A percentile compares a stretch with the other conserved stretches of the same genome.
phyloP scores from a whole-genome alignment of 345 rosid genomes.

The Aegle marmelos region DNA sequence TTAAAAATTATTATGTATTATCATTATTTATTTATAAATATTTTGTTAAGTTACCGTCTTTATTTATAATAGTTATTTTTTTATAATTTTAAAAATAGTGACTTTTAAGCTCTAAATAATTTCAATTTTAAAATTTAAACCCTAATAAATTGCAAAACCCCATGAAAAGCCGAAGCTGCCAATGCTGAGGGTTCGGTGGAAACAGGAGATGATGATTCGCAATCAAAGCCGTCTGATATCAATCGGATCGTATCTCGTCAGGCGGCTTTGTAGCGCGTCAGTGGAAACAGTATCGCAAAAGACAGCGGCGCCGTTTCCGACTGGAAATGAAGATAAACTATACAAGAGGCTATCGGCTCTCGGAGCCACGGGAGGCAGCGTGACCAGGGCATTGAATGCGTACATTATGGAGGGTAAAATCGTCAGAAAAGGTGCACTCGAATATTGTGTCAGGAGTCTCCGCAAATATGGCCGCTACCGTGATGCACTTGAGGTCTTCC shows the following conservation, averaged over 20 bases:
- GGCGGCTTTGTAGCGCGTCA: constrained; percentile 30
- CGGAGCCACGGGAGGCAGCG: constrained; percentile 44
- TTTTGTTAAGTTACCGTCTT: too few species aligned
- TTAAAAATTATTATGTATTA: too few species aligned
- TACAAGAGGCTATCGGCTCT: constrained; percentile 55
- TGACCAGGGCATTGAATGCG: constrained; percentile 49
- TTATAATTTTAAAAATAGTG: too few species aligned
- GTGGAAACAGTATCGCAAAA: constrained; percentile 11
- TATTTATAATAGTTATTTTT: too few species aligned
- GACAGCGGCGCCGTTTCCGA: constrained; percentile 9
- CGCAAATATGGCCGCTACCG: constrained; percentile 51
- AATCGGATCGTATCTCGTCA: constrained; percentile 18
- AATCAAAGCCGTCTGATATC: constrained; percentile 21
- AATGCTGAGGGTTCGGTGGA: not conserved
- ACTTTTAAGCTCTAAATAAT: too few species aligned
- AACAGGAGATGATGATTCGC: constrained; percentile 13
- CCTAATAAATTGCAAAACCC: constrained; percentile 8
- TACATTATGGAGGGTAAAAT: constrained; percentile 46
- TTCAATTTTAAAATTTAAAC: too few species aligned
- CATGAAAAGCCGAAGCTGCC: not conserved
- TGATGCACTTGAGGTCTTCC: constrained; percentile 63
- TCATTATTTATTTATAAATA: too few species aligned
- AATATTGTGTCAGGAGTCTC: constrained; percentile 45
- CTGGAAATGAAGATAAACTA: constrained; percentile 8
- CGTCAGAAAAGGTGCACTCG: constrained; percentile 35